Evolutionary conservation across 768 basidiomycete species (phyloP), one percentile per base, ranked within the genome.

Genomic region (Cantharellus cinnabarinus): DNA sequence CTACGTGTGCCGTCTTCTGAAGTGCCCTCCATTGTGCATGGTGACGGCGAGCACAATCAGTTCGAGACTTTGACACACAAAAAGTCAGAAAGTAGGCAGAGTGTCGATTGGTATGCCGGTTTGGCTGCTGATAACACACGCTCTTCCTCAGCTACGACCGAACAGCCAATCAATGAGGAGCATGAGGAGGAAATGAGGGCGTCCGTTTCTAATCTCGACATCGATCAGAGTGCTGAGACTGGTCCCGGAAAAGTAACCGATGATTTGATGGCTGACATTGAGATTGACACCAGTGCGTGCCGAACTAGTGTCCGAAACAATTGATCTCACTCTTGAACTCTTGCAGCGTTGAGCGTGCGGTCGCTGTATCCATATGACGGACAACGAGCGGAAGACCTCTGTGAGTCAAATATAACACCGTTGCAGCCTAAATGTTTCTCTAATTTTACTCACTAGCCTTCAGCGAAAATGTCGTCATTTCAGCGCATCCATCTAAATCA

Each of bases 61-160:
- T 29, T 29, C 1, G 20, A 29, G 20, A 29, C 20, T 29, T 29
- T 29, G 1, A 29, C 20, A 29, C 20, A 10, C 44, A 10, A 48
- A 0, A 62, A 65, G 7, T 70, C 75, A 41, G 75, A 70, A 58
- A 78, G 83, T 65, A 74, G 81, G 61, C 84, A 90, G 68, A 84
- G 82, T 4, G 83, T 94, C 2, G 91, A 89, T 65, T 98, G 93
- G 93, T 90, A 88, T 67, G 78, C 81, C 56, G 84, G 83, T 40
- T 75, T 94, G 7, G 90, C 93, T 7, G 85, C 83, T 42, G 82
- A 94, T 71, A 58, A 37, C 41, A 57, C 65, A 2, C 63, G 61
- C 34, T 41, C 63, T 38, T 64, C 64, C 14, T 34, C 81, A 41
- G 69, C 77, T 35, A 81, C 76, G 44, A 68, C 62, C 44, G 44